These are phyloP conservation scores for Fistulifera solaris DNA, from an alignment of 108 stramenopile genomes.

Conservation along the genomic window DNA sequence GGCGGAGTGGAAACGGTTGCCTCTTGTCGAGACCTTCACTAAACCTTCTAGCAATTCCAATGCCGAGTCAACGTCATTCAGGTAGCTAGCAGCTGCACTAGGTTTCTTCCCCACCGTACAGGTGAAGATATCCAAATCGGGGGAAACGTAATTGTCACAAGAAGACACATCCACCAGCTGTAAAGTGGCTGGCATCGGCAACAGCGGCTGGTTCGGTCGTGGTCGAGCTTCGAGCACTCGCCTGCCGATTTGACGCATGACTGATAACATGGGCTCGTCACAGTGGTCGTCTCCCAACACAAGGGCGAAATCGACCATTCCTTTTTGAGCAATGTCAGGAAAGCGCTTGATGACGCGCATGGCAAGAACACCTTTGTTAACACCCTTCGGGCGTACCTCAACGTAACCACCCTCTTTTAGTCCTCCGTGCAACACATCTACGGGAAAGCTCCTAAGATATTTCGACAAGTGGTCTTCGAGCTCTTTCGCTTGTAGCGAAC, in stretches of 20 bases:
- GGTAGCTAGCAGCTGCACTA: conserved; percentile 86
- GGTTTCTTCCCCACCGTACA: conserved; percentile 97
- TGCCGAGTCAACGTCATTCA: conserved; percentile 89
- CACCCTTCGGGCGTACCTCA: conserved; percentile 79
- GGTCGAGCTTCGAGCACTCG: conserved; percentile 35
- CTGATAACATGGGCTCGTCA: conserved; percentile 94
- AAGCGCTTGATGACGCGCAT: conserved; percentile 71
- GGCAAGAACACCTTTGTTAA: conserved; percentile 83
- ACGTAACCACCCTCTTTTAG: conserved; percentile 83
- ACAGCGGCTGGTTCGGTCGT: conserved; percentile 41
- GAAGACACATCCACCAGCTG: conserved; percentile 69
- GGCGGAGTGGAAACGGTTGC: conserved; percentile 54
- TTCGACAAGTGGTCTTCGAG: conserved; percentile 93
- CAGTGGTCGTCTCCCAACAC: conserved; percentile 88
- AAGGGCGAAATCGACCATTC: conserved; percentile 74
- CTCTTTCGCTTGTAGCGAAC: conserved; percentile 87
- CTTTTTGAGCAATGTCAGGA: conserved; percentile 29
- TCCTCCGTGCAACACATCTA: conserved; percentile 90
- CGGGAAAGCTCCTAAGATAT: conserved; percentile 80
- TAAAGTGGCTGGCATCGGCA: conserved; percentile 59
- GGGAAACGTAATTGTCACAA: conserved; percentile 54
- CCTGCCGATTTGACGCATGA: conserved; percentile 76
- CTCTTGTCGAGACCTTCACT: conserved; percentile 64
- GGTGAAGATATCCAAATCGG: conserved; percentile 71
- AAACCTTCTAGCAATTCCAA: conserved; percentile 82